Evolutionary conservation across 148 eudicot species (phyloP).

Genomic region (Spergularia marina): DNA sequence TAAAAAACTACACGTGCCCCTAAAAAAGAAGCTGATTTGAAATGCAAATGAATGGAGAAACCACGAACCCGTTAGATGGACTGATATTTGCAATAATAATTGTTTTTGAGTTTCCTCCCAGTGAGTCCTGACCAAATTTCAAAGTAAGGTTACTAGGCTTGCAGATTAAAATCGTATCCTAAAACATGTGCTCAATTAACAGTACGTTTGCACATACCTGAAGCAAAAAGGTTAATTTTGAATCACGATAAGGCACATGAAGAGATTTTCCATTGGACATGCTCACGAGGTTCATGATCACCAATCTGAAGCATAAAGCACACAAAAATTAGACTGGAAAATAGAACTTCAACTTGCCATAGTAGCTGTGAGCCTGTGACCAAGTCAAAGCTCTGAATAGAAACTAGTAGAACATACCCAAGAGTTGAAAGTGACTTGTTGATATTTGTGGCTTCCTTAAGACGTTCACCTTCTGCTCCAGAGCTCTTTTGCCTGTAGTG

Average conservation of each 20-base stretch:
- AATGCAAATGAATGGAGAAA: conserved; percentile 13
- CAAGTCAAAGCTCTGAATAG: not conserved
- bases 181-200: conserved; percentile 1
- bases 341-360: not conserved
- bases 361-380: not conserved
- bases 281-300: conserved; percentile 94
- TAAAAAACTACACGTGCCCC: not conserved
- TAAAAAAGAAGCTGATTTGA: not conserved
- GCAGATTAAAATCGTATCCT: not conserved
- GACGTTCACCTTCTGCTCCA: conserved; percentile 99
- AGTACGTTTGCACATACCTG: conserved; percentile 49
- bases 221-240: conserved; percentile 95
- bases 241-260: conserved; percentile 98
- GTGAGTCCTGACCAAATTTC: conserved; percentile 63
- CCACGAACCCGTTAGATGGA: conserved; percentile 81
- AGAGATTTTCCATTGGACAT: conserved; percentile 83
- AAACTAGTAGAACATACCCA: conserved; percentile 50
- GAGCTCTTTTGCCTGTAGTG: conserved; percentile 89
- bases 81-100: conserved; percentile 90
- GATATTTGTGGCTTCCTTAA: conserved; percentile 96
- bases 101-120: conserved; percentile 97
- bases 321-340: conserved; percentile 3
- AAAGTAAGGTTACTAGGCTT: not conserved
- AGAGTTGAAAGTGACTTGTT: conserved; percentile 96
- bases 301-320: conserved; percentile 58